phyloP scores from a whole-genome alignment of 305 asterid genomes.

The Solanum hybrid region DNA sequence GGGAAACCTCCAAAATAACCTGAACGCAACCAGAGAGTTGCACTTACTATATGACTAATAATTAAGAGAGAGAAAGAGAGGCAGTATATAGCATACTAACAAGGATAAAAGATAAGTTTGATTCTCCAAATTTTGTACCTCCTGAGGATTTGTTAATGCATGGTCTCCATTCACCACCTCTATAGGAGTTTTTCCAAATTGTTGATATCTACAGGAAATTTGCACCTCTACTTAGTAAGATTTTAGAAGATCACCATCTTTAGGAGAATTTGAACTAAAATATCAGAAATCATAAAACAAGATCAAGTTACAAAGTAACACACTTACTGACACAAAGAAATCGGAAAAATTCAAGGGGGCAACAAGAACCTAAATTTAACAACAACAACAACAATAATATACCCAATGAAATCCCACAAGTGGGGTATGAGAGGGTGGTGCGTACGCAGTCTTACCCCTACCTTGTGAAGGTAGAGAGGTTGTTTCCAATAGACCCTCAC shows the following conservation, averaged over 20 bases:
- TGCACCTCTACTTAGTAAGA: conserved; percentile 10
- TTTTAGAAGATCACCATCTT: conserved; percentile 4
- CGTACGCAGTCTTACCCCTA: neutral
- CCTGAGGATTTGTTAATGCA: conserved; percentile 64
- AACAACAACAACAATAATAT: neutral
- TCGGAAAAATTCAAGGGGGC: neutral
- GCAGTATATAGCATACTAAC: neutral
- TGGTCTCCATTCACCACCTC: conserved; percentile 80
- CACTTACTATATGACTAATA: neutral
- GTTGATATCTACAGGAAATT: conserved; percentile 58
- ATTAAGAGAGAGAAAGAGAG: neutral
- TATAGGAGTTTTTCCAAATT: conserved; percentile 78
- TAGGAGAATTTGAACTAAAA: neutral
- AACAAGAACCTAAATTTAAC: neutral
- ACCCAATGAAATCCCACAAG: neutral
- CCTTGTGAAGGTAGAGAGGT: neutral
- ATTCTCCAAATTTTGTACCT: conserved; percentile 29
- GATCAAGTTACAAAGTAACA: neutral
- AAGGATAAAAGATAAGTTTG: neutral
- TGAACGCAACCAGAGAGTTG: neutral
- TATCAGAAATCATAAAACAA: neutral
- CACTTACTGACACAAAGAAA: neutral
- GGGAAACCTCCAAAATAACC: neutral
- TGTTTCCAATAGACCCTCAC: neutral
- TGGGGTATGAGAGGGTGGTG: neutral